Evolutionary conservation across 106 monocot genomes (phyloP).

Genomic region (Allium cepa): DNA sequence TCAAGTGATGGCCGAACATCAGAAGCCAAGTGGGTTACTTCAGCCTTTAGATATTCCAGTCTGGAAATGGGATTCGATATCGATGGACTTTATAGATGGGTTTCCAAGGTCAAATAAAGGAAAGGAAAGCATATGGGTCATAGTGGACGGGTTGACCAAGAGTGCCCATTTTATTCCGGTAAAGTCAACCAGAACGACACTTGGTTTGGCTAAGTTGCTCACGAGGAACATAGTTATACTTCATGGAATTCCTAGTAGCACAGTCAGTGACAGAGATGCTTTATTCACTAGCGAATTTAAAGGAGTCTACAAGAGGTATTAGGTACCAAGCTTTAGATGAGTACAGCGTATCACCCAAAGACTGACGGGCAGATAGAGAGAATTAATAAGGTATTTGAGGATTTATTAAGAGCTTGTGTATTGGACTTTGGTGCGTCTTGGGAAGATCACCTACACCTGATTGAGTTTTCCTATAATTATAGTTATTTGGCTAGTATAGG

Average conservation of each 20-base stretch:
- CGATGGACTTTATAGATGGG: too few relatives aligned
- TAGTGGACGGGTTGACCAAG: background rate
- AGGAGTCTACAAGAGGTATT: background rate
- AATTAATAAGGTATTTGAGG: background rate
- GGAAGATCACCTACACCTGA: background rate
- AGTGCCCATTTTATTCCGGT: background rate
- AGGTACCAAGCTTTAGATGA: background rate
- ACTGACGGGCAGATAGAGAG: background rate
- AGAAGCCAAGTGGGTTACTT: too few relatives aligned
- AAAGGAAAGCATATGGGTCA: background rate
- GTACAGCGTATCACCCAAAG: background rate
- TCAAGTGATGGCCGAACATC: too few relatives aligned
- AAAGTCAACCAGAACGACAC: background rate
- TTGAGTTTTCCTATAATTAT: background rate
- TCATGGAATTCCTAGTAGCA: background rate
- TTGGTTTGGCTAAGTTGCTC: background rate
- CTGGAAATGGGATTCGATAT: too few relatives aligned
- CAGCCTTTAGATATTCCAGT: too few relatives aligned
- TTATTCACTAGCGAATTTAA: background rate
- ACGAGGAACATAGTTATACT: background rate
- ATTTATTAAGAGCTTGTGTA: background rate
- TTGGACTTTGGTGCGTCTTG: background rate
- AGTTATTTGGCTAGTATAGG: background rate
- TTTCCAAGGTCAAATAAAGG: background rate
- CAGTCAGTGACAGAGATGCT: background rate